phyloP scores from a whole-genome alignment of 1,284 basidiomycete species.

The Omphalotus olearius region DNA sequence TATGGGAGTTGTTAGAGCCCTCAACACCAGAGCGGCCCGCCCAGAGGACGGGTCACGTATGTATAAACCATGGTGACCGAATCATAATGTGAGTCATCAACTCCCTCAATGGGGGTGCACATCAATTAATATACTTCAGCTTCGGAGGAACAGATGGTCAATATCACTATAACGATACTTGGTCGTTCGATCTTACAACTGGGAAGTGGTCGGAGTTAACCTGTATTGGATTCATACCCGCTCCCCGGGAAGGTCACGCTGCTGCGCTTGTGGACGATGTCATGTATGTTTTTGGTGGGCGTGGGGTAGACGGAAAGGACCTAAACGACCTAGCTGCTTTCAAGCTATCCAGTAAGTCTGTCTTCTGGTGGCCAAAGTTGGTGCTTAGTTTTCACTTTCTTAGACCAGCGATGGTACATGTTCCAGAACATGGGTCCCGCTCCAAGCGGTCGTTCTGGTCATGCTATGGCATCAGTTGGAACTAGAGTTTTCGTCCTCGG shows the following conservation, averaged over 20 bases:
- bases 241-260: constrained; percentile 95
- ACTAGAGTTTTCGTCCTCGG: constrained; percentile 90
- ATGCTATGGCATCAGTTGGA: constrained; percentile 91
- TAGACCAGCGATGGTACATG: constrained; percentile 92
- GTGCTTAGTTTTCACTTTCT: constrained; percentile 5
- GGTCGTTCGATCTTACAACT: constrained; percentile 88
- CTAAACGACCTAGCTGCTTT: constrained; percentile 94
- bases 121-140: constrained; percentile 36
- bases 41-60: constrained; percentile 89
- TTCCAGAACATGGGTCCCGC: constrained; percentile 99
- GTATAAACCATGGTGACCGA: constrained; percentile 82
- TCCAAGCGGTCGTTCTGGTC: constrained; percentile 88
- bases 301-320: constrained; percentile 97
- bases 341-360: constrained; percentile 85
- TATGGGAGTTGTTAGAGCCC: constrained; percentile 80
- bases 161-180: constrained; percentile 99
- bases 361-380: constrained; percentile 1
- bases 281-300: constrained; percentile 96
- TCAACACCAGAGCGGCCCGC: constrained; percentile 68
- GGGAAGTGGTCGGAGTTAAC: constrained; percentile 89
- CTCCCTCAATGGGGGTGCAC: constrained; percentile 6
- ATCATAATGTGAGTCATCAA: constrained; percentile 70
- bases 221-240: constrained; percentile 97
- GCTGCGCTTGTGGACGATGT: constrained; percentile 97
- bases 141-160: constrained; percentile 98